Evolutionary conservation across 257 asterid genomes (phyloP).

Genomic region (Solanum microdontum): DNA sequence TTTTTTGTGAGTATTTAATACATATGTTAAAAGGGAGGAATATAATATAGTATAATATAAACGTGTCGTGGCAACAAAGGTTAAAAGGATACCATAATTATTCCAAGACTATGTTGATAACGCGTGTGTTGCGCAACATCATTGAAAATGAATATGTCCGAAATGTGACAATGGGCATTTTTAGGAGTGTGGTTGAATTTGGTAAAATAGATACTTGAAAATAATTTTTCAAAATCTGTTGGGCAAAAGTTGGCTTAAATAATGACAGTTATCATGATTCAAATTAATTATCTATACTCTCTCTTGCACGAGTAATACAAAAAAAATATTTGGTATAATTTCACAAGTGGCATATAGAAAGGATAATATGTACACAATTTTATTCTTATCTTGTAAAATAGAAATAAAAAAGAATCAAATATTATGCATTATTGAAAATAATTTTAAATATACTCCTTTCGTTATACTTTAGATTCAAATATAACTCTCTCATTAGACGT

Average conservation of each 20-base stretch:
- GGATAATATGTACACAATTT: accelerated
- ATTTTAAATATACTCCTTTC: background rate
- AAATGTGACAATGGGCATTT: background rate
- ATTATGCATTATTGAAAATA: background rate
- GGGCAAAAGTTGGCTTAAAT: background rate
- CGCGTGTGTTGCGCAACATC: background rate
- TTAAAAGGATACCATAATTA: background rate
- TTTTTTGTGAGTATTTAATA: background rate
- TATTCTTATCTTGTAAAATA: background rate
- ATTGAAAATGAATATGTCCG: background rate
- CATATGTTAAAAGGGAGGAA: background rate
- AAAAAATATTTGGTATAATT: background rate
- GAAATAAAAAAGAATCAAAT: accelerated
- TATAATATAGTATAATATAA: background rate
- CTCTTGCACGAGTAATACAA: no score
- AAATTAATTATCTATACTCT: background rate
- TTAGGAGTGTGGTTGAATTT: background rate
- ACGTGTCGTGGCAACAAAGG: background rate
- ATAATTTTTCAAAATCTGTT: background rate
- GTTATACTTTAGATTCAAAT: background rate
- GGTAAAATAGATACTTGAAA: no score
- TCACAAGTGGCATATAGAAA: accelerated
- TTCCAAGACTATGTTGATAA: background rate
- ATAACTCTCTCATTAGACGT: background rate
- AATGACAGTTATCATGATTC: background rate